Conservation (phyloP, 257 asterid genomes). For the Solanum commersonii region DNA sequence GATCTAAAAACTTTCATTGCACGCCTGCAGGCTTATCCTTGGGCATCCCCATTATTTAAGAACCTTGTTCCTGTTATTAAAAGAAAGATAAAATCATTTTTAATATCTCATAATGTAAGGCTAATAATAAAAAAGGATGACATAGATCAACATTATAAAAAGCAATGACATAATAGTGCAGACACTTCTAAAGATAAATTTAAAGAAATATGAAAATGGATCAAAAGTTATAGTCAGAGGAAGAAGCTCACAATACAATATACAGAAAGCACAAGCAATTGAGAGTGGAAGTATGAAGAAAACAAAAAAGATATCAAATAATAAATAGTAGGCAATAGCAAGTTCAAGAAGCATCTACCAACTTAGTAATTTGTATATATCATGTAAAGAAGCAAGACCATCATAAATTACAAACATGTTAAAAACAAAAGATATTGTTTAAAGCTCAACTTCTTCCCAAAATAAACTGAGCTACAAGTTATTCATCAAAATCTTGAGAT, state of each 20-base stretch:
- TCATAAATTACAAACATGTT: too few species aligned
- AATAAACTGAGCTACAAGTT: too few species aligned
- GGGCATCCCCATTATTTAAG: neutral
- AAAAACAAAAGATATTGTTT: neutral
- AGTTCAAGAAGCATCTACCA: too few species aligned
- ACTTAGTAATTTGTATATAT: too few species aligned
- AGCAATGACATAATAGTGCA: neutral
- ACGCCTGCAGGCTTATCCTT: neutral
- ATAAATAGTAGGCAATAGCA: too few species aligned
- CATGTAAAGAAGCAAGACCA: too few species aligned
- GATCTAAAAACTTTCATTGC: neutral
- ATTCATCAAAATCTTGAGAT: too few species aligned
- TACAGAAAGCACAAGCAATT: neutral
- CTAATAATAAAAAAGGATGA: neutral
- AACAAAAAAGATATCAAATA: too few species aligned
- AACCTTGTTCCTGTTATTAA: neutral
- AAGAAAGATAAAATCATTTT: neutral
- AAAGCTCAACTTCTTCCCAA: neutral
- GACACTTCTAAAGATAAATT: neutral
- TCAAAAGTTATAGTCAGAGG: neutral
- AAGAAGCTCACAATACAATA: neutral
- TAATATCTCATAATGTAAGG: neutral
- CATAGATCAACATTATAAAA: neutral
- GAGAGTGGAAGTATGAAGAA: neutral
- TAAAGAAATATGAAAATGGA: too few species aligned